Base-by-base conservation (phyloP, 257 asterid genomes). In the Parsonsia alboflavescens region DNA sequence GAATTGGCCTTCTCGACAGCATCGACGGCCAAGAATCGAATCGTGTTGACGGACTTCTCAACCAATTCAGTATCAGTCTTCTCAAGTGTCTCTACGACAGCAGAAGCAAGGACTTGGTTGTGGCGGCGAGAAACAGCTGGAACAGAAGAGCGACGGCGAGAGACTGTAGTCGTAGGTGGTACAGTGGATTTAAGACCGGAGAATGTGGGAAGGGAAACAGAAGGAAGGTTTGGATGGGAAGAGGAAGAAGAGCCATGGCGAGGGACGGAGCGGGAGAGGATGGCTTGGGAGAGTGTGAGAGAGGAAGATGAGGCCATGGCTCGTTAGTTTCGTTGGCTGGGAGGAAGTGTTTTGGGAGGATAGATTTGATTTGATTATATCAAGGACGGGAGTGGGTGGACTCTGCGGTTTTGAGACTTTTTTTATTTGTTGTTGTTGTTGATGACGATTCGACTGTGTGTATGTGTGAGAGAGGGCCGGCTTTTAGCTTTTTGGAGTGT, bases 241-340 rank as follows among this genome's bases (percentile, higher is more conserved):
- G 58, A 76, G 28, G 76, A 58, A 33, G 79, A 33, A 50, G 84
- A 54, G 78, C 78, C 85, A 80, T 85, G 85, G 83, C 86, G 82
- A 36, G 78, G 77, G 64, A 76, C n/a, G 73, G 95, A 84, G 79
- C 89, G 90, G 41, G 96, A 75, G 80, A 90, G 93, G 68, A 88
- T 84, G 45, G 96, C 97, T 78, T 92, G 98, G 62, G 99, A 95
- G 80, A 92, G 89, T 45, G 96, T 88, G 81, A 90, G 88, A 57
- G 97, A 88, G 54, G 99, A 87, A 67, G 98, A 84, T 57, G 98
- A 84, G 73, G 99, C 97, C 96, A 90, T 93, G 84, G 88, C 84
- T 87, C 61, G 19, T 70, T 77, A 2, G 58, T 45, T 63, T 66
- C 45, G 59, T 24, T 41, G 19, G 77, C 42, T 11, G 41, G 41